A percentile compares a stretch with the other conserved stretches of the same genome.
Evolutionary conservation across 2,329 filamentous ascomycete genomes (phyloP).

Genomic region (Orbilia brochopaga): DNA sequence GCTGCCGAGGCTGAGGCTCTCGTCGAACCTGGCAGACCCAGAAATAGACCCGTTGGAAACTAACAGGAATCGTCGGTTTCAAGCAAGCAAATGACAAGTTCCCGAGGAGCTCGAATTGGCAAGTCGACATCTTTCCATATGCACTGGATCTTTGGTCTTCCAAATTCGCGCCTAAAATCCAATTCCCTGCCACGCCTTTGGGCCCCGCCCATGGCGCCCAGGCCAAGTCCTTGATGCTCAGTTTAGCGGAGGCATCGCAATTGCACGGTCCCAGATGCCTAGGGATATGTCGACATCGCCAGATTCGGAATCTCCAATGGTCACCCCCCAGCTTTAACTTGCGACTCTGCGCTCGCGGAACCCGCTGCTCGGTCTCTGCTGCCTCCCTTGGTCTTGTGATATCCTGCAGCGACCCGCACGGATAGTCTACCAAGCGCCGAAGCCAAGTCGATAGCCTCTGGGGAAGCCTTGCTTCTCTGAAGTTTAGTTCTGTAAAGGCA

Average conservation of each 20-base stretch:
- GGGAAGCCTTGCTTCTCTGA: background rate
- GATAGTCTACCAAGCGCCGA: constrained; percentile 1
- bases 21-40: constrained; percentile 37
- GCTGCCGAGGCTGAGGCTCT: constrained; percentile 44
- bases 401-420: background rate
- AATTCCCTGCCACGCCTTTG: constrained; percentile 13
- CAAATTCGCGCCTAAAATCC: constrained; percentile 47
- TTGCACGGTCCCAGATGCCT: background rate
- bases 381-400: constrained; percentile 1
- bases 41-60: constrained; percentile 37
- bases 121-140: constrained; percentile 30
- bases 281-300: background rate
- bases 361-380: background rate
- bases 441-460: constrained; percentile 6
- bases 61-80: constrained; percentile 23
- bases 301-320: background rate
- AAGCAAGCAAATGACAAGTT: constrained; percentile 31
- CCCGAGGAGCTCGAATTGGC: constrained; percentile 41
- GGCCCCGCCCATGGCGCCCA: constrained; percentile 1
- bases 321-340: background rate
- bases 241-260: constrained; percentile 2
- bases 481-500: background rate
- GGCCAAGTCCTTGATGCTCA: background rate
- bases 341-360: background rate
- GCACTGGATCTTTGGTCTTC: constrained; percentile 29